Base-by-base conservation (phyloP, 1,139 yeast species). In the Citeromyces hawaiiensis region DNA sequence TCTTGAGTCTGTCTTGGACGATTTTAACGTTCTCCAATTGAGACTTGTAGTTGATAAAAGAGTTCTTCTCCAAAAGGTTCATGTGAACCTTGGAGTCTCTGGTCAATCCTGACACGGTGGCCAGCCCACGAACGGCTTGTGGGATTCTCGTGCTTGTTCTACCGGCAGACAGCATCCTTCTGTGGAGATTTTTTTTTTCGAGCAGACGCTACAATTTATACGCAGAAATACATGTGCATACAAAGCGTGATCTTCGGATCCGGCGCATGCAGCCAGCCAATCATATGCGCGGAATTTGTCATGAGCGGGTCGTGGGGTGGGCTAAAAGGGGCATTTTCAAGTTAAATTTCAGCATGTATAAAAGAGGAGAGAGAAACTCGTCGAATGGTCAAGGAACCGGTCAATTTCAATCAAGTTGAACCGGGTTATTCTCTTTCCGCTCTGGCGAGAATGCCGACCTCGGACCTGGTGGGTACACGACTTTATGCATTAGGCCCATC, bases 81-180 rank as follows among this genome's bases (percentile, higher is more conserved):
- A 83, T 93, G 67, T 76, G 71, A 47, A 91, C 97, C 66, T 86
- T 83, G 47, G 96, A 85, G 66, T 88, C 96, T 64, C 79, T 80
- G 55, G 91, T 80, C 55, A 87, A 64, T 48, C 75, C 60, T 40
- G 78, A 60, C 47, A 67, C 73, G 48, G 93, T 79, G 52, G 94
- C 91, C 57, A 83, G 68, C 50, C 83, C 78, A 70, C 93, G 83
- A 46, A 64, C 55, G 37, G 41, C 19, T 23, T 23, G 27, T 23
- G 27, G 27, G 19, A 34, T 34, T 27, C 17, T 35, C n/a, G 30
- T 27, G 23, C 27, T 23, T 35, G 29, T 27, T 35, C 37, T 35
- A 15, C 37, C 29, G 29, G 37, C 37, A 27, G 37, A 35, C 29
- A 35, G 29, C 37, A 35, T 35, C 17, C 30, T 21, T 23, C 15